Evolutionary conservation across 1,284 basidiomycete genomes (phyloP), one percentile per base, ranked within the genome.

Genomic region (Mycosarcoma mackinlayi): DNA sequence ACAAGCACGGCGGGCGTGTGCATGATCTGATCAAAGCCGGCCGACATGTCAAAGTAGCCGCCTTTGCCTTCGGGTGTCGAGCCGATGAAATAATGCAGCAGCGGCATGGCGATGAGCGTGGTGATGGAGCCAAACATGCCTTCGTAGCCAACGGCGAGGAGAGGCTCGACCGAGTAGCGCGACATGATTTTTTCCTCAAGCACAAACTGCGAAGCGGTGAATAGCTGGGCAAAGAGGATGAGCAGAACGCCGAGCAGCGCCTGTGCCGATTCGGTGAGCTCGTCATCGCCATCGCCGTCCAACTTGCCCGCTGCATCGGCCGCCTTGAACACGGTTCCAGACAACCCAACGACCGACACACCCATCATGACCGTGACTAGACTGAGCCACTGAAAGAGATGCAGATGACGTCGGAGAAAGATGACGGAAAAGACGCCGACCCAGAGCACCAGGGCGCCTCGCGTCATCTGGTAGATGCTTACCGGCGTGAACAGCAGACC

Each of bases 391-490:
- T 88, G 86, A 65, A 79, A 79, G 7, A 81, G 64, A 35, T 58
- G 61, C 30, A 82, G 44, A 34, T 80, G 78, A 18, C 77, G 52
- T 54, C 88, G 88, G 57, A 99, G 88, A 86, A 98, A 98, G 68
- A 94, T 84, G 78, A 98, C 94, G 52, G 91, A 92, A 72, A 98
- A 88, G 54, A 93, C 83, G 34, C 94, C 96, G 67, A 99, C 96
- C 85, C 96, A 98, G 50, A 99, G 88, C 50, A 98, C 95, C 56
- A 98, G 89, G 13, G 94, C 92, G 38, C 96, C 96, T 68, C 96
- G 89, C 37, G 92, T 93, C 95, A 98, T 98, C 56, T 85, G 95
- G 86, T 92, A 98, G 77, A 98, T 93, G 49, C 93, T 96, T 39
- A 98, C 95, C 23, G 94, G 94, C 1, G 93, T 95, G 83, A 95